phyloP scores from a whole-genome alignment of 1,284 basidiomycete genomes.

The Hemileia vastatrix region DNA sequence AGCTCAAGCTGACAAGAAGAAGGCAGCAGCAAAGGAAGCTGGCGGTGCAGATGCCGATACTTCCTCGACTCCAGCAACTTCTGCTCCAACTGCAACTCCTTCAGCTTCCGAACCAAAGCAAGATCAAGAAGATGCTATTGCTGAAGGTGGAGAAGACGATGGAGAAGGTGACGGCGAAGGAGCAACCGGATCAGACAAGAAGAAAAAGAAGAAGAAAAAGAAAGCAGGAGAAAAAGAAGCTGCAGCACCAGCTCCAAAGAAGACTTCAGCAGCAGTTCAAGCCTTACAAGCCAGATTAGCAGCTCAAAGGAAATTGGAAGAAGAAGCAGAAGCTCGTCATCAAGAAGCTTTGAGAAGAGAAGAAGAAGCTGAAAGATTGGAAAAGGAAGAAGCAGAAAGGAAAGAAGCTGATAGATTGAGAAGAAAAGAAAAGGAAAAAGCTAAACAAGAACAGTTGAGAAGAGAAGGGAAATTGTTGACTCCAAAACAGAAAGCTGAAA shows the following conservation, averaged over 20 bases:
- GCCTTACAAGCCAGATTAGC: conserved; percentile 41
- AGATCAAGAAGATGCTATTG: conserved; percentile 23
- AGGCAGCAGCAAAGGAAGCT: conserved; percentile 24
- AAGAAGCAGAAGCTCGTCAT: conserved; percentile 28
- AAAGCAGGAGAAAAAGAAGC: too few relatives aligned
- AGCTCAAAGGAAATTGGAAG: too few relatives aligned
- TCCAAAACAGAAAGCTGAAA: conserved; percentile 43
- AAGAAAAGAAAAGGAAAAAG: conserved; percentile 42
- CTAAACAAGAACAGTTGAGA: conserved; percentile 41
- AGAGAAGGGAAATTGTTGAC: conserved; percentile 44
- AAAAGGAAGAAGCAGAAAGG: conserved; percentile 39
- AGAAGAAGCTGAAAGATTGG: conserved; percentile 40
- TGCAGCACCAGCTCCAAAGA: conserved; percentile 33
- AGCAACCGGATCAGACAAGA: too few relatives aligned
- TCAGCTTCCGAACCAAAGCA: conserved; percentile 28
- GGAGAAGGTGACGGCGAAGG: conserved; percentile 24
- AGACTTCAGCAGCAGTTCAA: conserved; percentile 37
- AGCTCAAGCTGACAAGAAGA: conserved; percentile 38
- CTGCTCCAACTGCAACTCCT: neutral
- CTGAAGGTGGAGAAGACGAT: conserved; percentile 27
- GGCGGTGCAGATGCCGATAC: conserved; percentile 6
- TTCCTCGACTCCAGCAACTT: conserved; percentile 8
- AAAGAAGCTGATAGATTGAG: conserved; percentile 39
- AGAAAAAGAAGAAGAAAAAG: too few relatives aligned
- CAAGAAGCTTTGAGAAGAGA: conserved; percentile 35